Percentiles rank a stretch among this genome's conserved stretches.
phyloP scores from a whole-genome alignment of 768 basidiomycete genomes.

The Rhodotorula sphaerocarpa region DNA sequence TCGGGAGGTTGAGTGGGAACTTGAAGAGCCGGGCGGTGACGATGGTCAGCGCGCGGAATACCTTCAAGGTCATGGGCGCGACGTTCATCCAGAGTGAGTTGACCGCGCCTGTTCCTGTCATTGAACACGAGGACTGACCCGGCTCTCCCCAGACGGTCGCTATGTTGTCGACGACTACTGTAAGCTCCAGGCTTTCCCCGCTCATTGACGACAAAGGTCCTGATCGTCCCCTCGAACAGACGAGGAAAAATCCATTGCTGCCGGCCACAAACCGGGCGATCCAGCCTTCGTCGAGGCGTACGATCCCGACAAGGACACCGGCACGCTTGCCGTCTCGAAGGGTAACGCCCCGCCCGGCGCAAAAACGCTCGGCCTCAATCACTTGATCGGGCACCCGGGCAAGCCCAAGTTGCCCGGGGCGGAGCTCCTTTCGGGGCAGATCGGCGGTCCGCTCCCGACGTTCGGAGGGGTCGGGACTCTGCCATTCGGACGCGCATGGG shows the following conservation, averaged over 20 bases:
- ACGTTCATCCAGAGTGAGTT: slow-evolving; percentile 74
- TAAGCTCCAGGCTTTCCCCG: neutral
- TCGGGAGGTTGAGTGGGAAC: slow-evolving; percentile 79
- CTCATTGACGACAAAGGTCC: neutral
- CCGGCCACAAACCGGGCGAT: slow-evolving; percentile 73
- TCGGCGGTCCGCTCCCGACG: slow-evolving; percentile 48
- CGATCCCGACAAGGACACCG: slow-evolving; percentile 52
- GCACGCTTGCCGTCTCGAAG: slow-evolving; percentile 36
- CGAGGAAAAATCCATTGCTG: slow-evolving; percentile 71
- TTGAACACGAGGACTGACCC: too few relatives aligned
- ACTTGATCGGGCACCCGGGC: slow-evolving; percentile 28
- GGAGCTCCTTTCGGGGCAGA: slow-evolving; percentile 17
- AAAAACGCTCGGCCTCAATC: slow-evolving; percentile 33
- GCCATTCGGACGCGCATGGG: slow-evolving; percentile 77
- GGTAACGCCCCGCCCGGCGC: slow-evolving; percentile 48
- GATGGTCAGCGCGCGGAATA: slow-evolving; percentile 81
- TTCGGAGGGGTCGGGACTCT: slow-evolving; percentile 78
- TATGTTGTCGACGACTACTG: slow-evolving; percentile 93
- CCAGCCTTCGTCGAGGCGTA: slow-evolving; percentile 67
- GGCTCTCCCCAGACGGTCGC: slow-evolving; percentile 57
- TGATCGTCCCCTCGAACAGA: slow-evolving; percentile 40
- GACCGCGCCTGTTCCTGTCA: too few relatives aligned
- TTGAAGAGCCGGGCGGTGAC: slow-evolving; percentile 86
- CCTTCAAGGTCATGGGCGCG: slow-evolving; percentile 86
- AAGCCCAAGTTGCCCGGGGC: slow-evolving; percentile 24